These are phyloP conservation scores for Pseudoscleropodium purum DNA, from an alignment of 225 moss, liverwort and hornwort species.

Conservation along the genomic window DNA sequence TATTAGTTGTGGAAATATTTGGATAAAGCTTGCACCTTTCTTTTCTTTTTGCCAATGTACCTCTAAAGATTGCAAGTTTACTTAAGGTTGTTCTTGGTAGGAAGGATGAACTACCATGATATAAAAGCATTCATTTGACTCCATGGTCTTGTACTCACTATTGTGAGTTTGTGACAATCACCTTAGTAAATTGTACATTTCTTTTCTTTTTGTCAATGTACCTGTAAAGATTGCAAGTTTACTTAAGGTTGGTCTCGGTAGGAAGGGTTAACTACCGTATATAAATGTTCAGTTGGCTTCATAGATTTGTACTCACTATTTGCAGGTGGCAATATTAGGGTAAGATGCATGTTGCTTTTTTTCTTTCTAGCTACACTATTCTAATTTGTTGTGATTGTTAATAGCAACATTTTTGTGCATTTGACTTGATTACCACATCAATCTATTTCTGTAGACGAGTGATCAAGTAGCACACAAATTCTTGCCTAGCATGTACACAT, in stretches of 20 bases:
- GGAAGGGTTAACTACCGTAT: neutral
- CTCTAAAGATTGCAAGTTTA: too few species aligned
- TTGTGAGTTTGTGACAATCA: too few species aligned
- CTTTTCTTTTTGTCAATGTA: neutral
- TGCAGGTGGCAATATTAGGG: neutral
- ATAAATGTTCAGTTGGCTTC: neutral
- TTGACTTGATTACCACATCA: too few species aligned
- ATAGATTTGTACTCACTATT: neutral
- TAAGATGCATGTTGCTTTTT: neutral
- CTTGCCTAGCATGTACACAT: neutral
- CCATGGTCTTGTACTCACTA: too few species aligned
- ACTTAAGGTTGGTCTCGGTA: neutral
- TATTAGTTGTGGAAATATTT: neutral
- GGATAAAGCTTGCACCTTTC: neutral
- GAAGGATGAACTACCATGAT: too few species aligned
- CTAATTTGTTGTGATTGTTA: neutral
- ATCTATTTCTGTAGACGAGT: neutral
- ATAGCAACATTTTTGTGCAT: neutral
- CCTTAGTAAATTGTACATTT: too few species aligned
- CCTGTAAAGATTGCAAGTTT: rapidly evolving
- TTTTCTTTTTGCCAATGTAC: too few species aligned
- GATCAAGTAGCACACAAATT: neutral
- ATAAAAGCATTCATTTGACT: too few species aligned
- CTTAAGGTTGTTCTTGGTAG: too few species aligned
- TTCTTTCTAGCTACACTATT: neutral